Base-by-base conservation (phyloP, 106 monocot species). In the Acorus calamus region DNA sequence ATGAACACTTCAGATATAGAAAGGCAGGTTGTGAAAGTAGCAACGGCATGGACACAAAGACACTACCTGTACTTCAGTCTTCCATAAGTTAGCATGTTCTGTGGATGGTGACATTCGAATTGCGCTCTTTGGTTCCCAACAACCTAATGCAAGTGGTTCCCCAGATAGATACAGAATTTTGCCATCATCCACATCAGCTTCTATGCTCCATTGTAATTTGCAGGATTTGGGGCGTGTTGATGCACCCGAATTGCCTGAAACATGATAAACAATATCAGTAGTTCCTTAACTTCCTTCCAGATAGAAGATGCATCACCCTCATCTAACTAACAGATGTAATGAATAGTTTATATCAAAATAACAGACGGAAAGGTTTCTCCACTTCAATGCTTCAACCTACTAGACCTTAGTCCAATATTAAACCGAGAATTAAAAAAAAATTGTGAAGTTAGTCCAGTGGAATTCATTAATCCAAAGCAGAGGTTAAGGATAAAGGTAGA, bases 121-220 rank as follows among this genome's bases (percentile, higher is more conserved):
- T 59, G 87, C 94, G 79, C 77, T 76, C 7, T 83, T 68, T 51
- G 87, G 84, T 59, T 90, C 82, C 94, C 94, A 94, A 61, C 84
- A 84, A 46, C 94, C 94, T 74, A 94, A 78, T 45, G 79, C 63
- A 72, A 75, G 76, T 28, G 74, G 82, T 74, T 90, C 90, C 9
- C 94, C 94, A 13, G 87, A 84, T 53, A 94, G 8, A 41, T 81
- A 87, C 50, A 94, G 63, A 51, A 80, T 49, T 8, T 77, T 69
- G 12, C 71, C 81, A 73, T 87, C 84, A 41, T 43, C 65, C 49
- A 94, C 47, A 64, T 94, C 90, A 67, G 87, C 84, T 87, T 94
- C 84, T 62, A 94, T 63, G 61, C 48, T 87, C 94, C 94, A 94
- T 14, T 67, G 14, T 50, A 94, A 71, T 62, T 77, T 87, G 59